Evolutionary conservation across 2,329 filamentous ascomycete genomes (phyloP).

Genomic region (Curvularia sp.): DNA sequence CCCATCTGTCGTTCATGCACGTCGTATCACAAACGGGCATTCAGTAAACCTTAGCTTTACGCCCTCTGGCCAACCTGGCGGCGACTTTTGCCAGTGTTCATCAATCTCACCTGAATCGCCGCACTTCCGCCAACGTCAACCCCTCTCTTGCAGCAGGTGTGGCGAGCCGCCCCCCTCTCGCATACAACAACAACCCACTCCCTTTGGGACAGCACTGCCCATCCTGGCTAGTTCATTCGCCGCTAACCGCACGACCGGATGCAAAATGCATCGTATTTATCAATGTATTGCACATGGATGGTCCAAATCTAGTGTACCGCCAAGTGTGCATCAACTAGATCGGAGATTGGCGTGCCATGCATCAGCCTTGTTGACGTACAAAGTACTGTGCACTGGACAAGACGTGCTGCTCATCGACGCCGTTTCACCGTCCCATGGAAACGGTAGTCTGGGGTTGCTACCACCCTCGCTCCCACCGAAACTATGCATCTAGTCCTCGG

Average conservation of each 20-base stretch:
- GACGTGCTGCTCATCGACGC: neutral
- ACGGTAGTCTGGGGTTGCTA: constrained; percentile 3
- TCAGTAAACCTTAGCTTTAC: neutral
- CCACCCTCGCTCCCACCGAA: neutral
- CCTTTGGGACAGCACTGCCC: constrained; percentile 21
- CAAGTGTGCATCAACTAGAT: neutral
- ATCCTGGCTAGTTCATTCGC: constrained; percentile 24
- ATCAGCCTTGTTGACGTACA: neutral
- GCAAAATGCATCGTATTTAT: constrained; percentile 5
- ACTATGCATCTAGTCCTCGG: neutral
- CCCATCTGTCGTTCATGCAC: neutral
- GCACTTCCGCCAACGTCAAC: constrained; percentile 1
- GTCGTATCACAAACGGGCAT: neutral
- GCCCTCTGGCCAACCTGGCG: neutral
- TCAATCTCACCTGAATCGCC: constrained; percentile 10
- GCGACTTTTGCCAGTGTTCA: neutral
- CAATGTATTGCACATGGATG: neutral
- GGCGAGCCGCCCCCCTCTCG: constrained; percentile 23
- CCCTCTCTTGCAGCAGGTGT: constrained; percentile 27
- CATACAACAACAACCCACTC: constrained; percentile 14
- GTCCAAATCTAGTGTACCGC: neutral
- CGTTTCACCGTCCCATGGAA: constrained; percentile 10
- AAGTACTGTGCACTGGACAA: neutral
- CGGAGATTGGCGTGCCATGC: neutral
- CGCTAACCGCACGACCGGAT: constrained; percentile 9